Evolutionary conservation across 2,329 filamentous ascomycete genomes (phyloP).

Genomic region (Sporothrix pseudoabietina): DNA sequence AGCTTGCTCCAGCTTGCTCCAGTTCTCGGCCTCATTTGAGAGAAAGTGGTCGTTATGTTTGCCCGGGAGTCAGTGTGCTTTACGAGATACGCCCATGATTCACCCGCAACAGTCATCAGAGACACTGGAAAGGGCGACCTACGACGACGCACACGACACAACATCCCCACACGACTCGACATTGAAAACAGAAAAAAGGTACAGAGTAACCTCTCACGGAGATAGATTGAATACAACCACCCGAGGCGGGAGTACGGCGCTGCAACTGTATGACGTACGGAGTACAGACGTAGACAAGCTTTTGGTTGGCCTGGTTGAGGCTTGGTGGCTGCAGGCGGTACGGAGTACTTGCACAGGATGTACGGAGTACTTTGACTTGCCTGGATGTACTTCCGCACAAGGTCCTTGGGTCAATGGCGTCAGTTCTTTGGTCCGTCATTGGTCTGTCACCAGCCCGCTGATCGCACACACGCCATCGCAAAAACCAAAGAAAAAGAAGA

Average conservation of each 20-base stretch:
- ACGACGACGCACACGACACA: neutral
- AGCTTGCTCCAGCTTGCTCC: too few species aligned
- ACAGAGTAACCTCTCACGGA: neutral
- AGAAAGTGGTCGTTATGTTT: neutral
- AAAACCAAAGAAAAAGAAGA: neutral
- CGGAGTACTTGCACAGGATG: neutral
- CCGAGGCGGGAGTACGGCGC: neutral
- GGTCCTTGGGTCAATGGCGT: neutral
- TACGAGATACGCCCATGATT: neutral
- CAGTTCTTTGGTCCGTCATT: neutral
- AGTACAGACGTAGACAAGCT: neutral
- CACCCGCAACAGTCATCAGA: neutral
- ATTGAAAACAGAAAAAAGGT: neutral
- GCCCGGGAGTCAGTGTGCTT: neutral
- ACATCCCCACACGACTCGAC: neutral
- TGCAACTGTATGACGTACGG: neutral
- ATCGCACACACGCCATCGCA: slow-evolving; percentile 5
- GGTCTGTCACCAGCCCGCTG: neutral
- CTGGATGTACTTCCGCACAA: neutral
- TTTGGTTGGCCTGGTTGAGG: neutral
- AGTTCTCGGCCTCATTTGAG: neutral
- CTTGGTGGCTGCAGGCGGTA: neutral
- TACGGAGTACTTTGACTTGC: neutral
- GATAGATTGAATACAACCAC: neutral
- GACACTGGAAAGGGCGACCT: neutral